These are phyloP conservation scores for Quercus phellos DNA, from an alignment of 331 rosid genomes.

Conservation along the genomic window DNA sequence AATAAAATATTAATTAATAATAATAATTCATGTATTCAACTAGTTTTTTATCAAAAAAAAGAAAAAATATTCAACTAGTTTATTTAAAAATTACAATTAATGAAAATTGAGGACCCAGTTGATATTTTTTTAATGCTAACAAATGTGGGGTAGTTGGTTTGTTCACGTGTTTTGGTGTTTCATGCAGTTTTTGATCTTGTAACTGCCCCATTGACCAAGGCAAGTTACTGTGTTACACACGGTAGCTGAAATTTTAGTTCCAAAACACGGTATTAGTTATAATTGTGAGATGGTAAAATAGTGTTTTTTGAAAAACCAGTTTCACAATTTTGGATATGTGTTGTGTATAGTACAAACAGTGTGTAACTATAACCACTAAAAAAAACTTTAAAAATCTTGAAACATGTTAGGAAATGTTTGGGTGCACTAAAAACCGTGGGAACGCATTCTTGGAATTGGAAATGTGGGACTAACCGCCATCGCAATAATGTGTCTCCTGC, in stretches of 20 bases:
- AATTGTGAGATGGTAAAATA: too few species aligned
- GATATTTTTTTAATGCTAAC: not conserved
- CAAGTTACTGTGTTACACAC: too few species aligned
- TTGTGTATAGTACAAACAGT: too few species aligned
- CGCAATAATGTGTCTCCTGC: not conserved
- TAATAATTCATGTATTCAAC: too few species aligned
- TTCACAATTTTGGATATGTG: too few species aligned
- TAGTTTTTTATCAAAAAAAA: too few species aligned
- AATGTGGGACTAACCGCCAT: not conserved
- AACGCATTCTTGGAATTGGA: too few species aligned
- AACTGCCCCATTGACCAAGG: not conserved
- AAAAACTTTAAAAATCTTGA: not conserved
- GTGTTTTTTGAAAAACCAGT: too few species aligned
- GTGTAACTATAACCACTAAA: too few species aligned
- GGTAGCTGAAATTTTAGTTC: too few species aligned
- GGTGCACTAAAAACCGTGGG: not conserved
- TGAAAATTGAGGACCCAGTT: not conserved
- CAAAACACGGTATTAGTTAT: too few species aligned
- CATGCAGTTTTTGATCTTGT: not conserved
- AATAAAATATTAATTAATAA: not conserved
- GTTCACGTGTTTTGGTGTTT: not conserved
- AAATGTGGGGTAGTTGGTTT: not conserved
- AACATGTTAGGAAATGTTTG: not conserved
- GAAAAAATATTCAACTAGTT: not conserved
- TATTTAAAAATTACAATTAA: not conserved